A percentile compares a stretch with the other conserved stretches of the same genome.
These are phyloP conservation scores for Boechera stricta DNA, from an alignment of 345 rosid genomes.

Conservation along the genomic window DNA sequence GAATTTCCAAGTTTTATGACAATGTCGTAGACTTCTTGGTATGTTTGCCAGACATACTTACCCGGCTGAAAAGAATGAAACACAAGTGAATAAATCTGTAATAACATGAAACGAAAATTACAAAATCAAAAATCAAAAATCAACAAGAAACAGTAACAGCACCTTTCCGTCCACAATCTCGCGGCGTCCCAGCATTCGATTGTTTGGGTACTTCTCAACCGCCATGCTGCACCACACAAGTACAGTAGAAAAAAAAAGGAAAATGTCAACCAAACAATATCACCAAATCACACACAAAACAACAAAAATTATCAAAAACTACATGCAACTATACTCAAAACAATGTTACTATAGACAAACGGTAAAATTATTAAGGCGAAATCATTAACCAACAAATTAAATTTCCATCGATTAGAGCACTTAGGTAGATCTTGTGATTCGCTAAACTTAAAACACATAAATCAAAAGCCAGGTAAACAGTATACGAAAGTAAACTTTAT, in stretches of 20 bases:
- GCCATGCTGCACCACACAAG: conserved; percentile 61
- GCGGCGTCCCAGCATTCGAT: conserved; percentile 77
- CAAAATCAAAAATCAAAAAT: background rate
- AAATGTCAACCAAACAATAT: background rate
- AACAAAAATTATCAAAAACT: background rate
- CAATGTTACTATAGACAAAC: background rate
- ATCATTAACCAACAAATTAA: background rate
- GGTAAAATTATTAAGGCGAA: background rate
- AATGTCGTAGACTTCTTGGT: conserved; percentile 69
- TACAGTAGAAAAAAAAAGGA: background rate
- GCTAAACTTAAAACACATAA: background rate
- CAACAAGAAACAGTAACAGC: conserved; percentile 7
- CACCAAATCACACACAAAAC: background rate
- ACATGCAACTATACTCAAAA: background rate
- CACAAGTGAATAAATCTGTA: background rate
- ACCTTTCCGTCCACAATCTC: conserved; percentile 76
- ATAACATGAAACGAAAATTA: background rate
- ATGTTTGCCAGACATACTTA: conserved; percentile 74
- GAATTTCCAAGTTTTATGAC: conserved; percentile 79
- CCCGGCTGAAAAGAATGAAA: conserved; percentile 61
- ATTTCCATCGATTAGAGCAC: background rate
- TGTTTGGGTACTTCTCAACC: conserved; percentile 70
- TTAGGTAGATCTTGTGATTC: background rate
- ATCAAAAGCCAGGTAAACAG: conserved; percentile 22
- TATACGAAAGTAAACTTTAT: background rate